A percentile compares a stretch with the other conserved stretches of the same genome.
Evolutionary conservation across 2,329 filamentous ascomycete species (phyloP).

Genomic region (Penicillium oxalicum): DNA sequence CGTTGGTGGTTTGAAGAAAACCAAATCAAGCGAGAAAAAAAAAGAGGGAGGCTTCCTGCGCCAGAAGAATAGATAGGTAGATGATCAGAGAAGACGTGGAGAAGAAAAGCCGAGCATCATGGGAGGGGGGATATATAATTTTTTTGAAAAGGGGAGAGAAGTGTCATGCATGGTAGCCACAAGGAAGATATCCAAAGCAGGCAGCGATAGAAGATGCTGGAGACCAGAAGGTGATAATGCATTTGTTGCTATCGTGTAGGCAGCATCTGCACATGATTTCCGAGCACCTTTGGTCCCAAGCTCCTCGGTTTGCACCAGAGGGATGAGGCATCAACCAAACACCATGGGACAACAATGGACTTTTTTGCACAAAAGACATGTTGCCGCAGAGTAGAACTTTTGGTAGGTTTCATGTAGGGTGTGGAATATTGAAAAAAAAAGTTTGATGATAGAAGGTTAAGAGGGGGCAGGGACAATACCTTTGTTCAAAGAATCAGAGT

Average conservation of each 20-base stretch:
- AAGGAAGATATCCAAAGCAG: background rate
- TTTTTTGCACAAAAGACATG: background rate
- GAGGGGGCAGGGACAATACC: constrained; percentile 19
- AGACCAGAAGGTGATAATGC: background rate
- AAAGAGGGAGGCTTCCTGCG: constrained; percentile 13
- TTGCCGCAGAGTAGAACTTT: background rate
- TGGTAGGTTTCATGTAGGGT: too few relatives aligned
- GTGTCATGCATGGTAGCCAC: background rate
- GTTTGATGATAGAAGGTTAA: background rate
- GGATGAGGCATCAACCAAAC: too few relatives aligned
- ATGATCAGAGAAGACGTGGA: background rate
- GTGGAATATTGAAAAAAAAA: too few relatives aligned
- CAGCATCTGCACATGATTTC: background rate
- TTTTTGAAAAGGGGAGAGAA: background rate
- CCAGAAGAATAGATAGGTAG: constrained; percentile 14
- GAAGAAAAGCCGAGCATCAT: background rate
- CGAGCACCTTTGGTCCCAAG: too few relatives aligned
- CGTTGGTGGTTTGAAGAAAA: constrained; percentile 10
- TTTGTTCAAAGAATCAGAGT: constrained; percentile 15
- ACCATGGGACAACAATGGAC: too few relatives aligned
- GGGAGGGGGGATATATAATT: background rate
- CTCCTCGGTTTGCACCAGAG: too few relatives aligned
- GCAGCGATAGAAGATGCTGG: background rate
- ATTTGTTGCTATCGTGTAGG: background rate
- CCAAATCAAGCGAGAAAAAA: background rate